Conservation (phyloP, 2,329 filamentous ascomycete species). For the Ophioceras dolichostomum region DNA sequence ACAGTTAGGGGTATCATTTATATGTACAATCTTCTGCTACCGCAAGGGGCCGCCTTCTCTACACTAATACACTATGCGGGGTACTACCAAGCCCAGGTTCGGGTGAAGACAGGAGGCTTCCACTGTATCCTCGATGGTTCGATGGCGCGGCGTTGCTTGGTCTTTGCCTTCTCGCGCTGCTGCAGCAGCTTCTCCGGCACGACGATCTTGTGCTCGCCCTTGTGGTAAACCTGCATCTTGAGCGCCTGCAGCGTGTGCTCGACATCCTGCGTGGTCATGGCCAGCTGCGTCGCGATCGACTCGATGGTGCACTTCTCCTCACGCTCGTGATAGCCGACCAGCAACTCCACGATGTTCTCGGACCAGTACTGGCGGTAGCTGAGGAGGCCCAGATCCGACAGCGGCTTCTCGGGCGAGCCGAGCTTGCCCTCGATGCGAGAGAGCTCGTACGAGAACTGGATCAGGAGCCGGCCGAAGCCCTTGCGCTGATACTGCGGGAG, state of each 20-base stretch:
- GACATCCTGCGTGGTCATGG: constrained; percentile 97
- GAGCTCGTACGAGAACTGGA: constrained; percentile 95
- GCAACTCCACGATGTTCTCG: constrained; percentile 78
- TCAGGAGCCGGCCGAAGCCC: constrained; percentile 83
- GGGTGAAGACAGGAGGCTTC: constrained; percentile 91
- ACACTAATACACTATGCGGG: no score
- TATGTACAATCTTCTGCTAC: no score
- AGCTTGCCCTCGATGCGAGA: constrained; percentile 91
- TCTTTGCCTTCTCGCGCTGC: constrained; percentile 66
- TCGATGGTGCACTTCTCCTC: constrained; percentile 74
- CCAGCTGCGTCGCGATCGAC: constrained; percentile 62
- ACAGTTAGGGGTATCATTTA: no score
- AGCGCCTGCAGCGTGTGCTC: constrained; percentile 88
- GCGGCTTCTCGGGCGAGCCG: constrained; percentile 90
- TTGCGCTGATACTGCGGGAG: constrained; percentile 93
- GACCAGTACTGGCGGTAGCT: constrained; percentile 98
- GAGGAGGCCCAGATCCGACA: constrained; percentile 84
- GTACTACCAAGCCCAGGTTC: constrained; percentile 96
- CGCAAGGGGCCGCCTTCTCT: no score
- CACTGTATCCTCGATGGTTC: constrained; percentile 73
- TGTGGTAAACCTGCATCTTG: constrained; percentile 91
- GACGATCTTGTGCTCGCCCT: constrained; percentile 93
- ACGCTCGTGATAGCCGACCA: constrained; percentile 59
- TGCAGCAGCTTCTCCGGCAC: constrained; percentile 73
- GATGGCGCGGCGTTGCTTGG: constrained; percentile 66